Evolutionary conservation across 495 filamentous ascomycete genomes (phyloP).

Genomic region (Daldinia bambusicola): DNA sequence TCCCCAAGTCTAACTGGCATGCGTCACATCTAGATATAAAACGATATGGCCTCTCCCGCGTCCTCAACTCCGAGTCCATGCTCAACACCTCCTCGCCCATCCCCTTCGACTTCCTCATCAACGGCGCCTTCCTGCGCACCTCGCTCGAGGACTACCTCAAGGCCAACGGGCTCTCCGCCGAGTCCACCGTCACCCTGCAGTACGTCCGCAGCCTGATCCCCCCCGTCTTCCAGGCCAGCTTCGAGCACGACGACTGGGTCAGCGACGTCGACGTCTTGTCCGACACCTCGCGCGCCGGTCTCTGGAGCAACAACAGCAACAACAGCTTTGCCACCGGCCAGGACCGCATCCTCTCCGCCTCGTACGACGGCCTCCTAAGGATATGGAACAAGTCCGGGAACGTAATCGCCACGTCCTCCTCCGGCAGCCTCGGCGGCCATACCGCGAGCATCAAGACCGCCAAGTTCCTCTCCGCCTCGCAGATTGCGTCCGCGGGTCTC

Average conservation of each 20-base stretch:
- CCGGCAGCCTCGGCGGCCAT: slow-evolving; percentile 73
- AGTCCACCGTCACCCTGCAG: slow-evolving; percentile 86
- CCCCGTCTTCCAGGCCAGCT: slow-evolving; percentile 83
- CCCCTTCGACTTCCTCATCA: slow-evolving; percentile 95
- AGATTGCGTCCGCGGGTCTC: slow-evolving; percentile 81
- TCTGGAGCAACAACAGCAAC: slow-evolving; percentile 59
- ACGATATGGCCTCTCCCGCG: slow-evolving; percentile 88
- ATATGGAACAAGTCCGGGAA: slow-evolving; percentile 91
- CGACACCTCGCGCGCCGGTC: slow-evolving; percentile 67
- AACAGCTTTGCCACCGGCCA: slow-evolving; percentile 55
- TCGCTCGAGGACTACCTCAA: slow-evolving; percentile 90
- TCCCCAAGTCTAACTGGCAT: slow-evolving; percentile 2
- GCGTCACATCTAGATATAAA: slow-evolving; percentile 69
- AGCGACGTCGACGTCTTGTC: slow-evolving; percentile 89
- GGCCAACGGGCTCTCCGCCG: slow-evolving; percentile 84
- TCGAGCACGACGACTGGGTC: slow-evolving; percentile 97
- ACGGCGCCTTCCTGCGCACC: slow-evolving; percentile 87
- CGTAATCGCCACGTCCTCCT: slow-evolving; percentile 73
- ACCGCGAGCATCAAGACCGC: slow-evolving; percentile 78
- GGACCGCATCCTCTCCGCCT: slow-evolving; percentile 81
- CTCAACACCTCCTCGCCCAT: slow-evolving; percentile 79
- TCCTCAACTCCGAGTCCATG: slow-evolving; percentile 87
- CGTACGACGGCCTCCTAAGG: slow-evolving; percentile 86
- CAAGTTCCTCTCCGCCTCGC: slow-evolving; percentile 78
- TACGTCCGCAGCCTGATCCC: slow-evolving; percentile 93